Percentiles rank a stretch among this genome's conserved stretches.
Conservation (phyloP, 805 yeast genomes). For the Candida tammaniensis region DNA sequence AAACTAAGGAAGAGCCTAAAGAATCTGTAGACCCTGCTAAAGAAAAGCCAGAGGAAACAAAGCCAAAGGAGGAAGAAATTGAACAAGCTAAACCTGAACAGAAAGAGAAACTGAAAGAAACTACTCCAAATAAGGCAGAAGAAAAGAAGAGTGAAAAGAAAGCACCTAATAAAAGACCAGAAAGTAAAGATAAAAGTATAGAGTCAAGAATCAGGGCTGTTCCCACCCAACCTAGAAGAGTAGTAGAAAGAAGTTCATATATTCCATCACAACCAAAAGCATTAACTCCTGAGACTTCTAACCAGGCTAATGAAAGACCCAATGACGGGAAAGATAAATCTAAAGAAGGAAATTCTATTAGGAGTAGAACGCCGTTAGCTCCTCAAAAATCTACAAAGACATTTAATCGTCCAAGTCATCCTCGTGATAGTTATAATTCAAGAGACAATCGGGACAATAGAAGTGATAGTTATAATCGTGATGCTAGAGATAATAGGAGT, state of each 20-base stretch:
- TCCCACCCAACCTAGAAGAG: slow-evolving; percentile 3
- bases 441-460: too few relatives aligned
- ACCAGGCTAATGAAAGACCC: too few relatives aligned
- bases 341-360: slow-evolving; percentile 1
- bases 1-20: slow-evolving; percentile 8
- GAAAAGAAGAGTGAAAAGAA: slow-evolving; percentile 3
- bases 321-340: too few relatives aligned
- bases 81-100: slow-evolving; percentile 2
- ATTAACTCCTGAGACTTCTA: background rate
- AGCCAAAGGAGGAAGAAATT: background rate
- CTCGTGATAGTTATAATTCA: slow-evolving; percentile 6
- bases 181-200: too few relatives aligned
- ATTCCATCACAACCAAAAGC: slow-evolving; percentile 3
- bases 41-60: background rate
- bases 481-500: too few relatives aligned
- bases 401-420: slow-evolving; percentile 4
- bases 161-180: slow-evolving; percentile 1
- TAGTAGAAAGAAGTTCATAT: slow-evolving; percentile 10
- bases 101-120: slow-evolving; percentile 3
- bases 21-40: background rate
- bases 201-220: too few relatives aligned
- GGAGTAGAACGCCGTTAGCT: slow-evolving; percentile 10
- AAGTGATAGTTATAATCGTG: too few relatives aligned
- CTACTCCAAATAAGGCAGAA: too few relatives aligned
- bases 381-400: slow-evolving; percentile 9